Evolutionary conservation across 495 filamentous ascomycete species (phyloP), one percentile per base, ranked within the genome.

Genomic region (Trichoderma reesei): DNA sequence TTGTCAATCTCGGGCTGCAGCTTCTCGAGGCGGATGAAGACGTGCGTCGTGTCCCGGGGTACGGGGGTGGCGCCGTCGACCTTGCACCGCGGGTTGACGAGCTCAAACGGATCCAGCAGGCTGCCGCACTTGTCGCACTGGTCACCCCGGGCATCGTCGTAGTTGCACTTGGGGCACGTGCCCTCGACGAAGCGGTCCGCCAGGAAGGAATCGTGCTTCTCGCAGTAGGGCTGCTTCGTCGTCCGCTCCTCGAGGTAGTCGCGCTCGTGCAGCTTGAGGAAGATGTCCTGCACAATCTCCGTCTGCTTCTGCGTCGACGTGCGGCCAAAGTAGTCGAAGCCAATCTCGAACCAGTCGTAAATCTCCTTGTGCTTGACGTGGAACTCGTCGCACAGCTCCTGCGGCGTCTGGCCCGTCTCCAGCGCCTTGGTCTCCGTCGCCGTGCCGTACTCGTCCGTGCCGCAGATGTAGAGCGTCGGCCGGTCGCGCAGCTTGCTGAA

Each of bases 131-230:
- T 88, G 73, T 97, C 92, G 69, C 92, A 97, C 77, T 96, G 76
- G 65, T 78, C 76, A 64, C 90, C 90, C 60, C 89, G 83, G 38
- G 92, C 92, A 71, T 92, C 92, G 46, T 85, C 80, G 73, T 92
- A 91, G 62, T 81, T 81, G 76, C 90, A 97, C 64, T 84, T 84
- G 46, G 87, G 86, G 75, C 92, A 97, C 67, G 86, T 88, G 18
- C 92, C 92, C 77, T 96, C 92, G 20, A 97, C 91, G 71, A 89
- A 98, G 46, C 93, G 90, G 74, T 98, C 93, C 26, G 93, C 92
- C 61, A 98, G 73, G 80, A 96, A 98, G 31, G 86, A 86, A 18
- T 85, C 78, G 73, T 98, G 92, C 37, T 85, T 81, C 66, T 91
- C 86, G 72, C 93, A 97, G 77, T 90, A 97, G 26, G 91, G 89